Base-by-base conservation (phyloP, 2,329 filamentous ascomycete species). In the Truncatella angustata region DNA sequence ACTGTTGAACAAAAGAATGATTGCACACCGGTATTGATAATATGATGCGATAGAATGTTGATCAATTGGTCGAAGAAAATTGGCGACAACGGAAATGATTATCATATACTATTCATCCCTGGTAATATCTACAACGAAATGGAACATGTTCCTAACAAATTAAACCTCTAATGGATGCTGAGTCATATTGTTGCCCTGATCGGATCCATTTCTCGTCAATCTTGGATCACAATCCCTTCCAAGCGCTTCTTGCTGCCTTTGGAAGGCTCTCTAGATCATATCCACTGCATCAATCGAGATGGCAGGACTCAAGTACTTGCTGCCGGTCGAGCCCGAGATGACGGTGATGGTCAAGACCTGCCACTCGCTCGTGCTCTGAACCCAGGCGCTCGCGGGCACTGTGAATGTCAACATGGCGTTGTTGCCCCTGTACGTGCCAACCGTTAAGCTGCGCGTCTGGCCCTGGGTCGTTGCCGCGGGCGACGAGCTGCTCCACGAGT, bases 381-480 rank as follows among this genome's bases (percentile, higher is more conserved):
- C 51, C 54, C 65, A 67, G 0, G 65, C 64, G 32, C 54, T 56
- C 3, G 59, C 55, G 1, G 64, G 64, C 14, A 67, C 63, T 12
- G 55, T 54, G 24, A 55, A 66, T 16, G 64, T 62, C 12, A 66
- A 52, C 50, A 63, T 63, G 16, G 53, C 62, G 21, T 64, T 67
- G 50, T 65, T 68, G 1, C 61, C 66, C 5, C 65, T 58, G 37
- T 67, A 67, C 0, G 66, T 67, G n/a, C 64, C 66, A 4, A 66
- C 61, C 1, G 66, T 67, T n/a, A 68, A 50, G 50, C 63, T 66
- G 26, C 66, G 58, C 0, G 66, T 68, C 45, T 60, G 58, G 2
- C 57, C 63, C 48, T 69, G 65, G 11, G 37, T 60, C 2, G 63
- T 67, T 4, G 64, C 63, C 2, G 56, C 51, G 5, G 65, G 62